Evolutionary conservation across 2,329 filamentous ascomycete genomes (phyloP).

Genomic region (Aspergillus vadensis): DNA sequence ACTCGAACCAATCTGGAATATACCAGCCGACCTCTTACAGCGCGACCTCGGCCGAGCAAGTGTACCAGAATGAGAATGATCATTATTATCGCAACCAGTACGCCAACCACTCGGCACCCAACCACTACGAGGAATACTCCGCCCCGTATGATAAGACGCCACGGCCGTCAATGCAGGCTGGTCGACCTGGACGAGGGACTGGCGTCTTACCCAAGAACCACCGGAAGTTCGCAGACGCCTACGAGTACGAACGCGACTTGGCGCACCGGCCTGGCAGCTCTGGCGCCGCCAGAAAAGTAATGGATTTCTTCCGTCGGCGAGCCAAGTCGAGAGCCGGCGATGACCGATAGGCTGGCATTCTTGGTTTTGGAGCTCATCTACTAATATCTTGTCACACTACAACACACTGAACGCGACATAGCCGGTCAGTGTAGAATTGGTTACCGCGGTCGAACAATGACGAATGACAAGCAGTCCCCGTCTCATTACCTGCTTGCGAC

Average conservation of each 20-base stretch:
- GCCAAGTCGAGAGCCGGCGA: slow-evolving; percentile 68
- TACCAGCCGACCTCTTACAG: slow-evolving; percentile 32
- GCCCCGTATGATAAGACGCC: slow-evolving; percentile 43
- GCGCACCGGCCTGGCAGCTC: slow-evolving; percentile 78
- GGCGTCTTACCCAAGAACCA: slow-evolving; percentile 80
- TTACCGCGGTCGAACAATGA: slow-evolving; percentile 12
- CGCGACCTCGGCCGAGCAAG: slow-evolving; percentile 33
- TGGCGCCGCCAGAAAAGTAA: slow-evolving; percentile 85
- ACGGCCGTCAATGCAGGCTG: slow-evolving; percentile 47
- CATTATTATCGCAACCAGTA: slow-evolving; percentile 34
- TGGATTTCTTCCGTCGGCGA: slow-evolving; percentile 95
- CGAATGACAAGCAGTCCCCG: slow-evolving; percentile 15
- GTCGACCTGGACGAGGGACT: slow-evolving; percentile 43
- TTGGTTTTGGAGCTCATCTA: slow-evolving; percentile 13
- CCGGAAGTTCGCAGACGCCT: slow-evolving; percentile 82
- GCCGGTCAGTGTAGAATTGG: slow-evolving; percentile 3
- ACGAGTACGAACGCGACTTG: slow-evolving; percentile 66
- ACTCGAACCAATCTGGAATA: slow-evolving; percentile 36
- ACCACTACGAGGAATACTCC: slow-evolving; percentile 54
- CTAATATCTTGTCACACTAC: slow-evolving; percentile 17
- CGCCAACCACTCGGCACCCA: slow-evolving; percentile 37
- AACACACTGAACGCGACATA: slow-evolving; percentile 14
- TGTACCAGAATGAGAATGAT: slow-evolving; percentile 35
- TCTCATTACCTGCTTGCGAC: slow-evolving; percentile 17
- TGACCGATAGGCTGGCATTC: slow-evolving; percentile 35